A percentile compares a stretch with the other conserved stretches of the same genome.
These are phyloP conservation scores for Ensete ventricosum DNA, from an alignment of 176 grass and related monocot species.

Conservation along the genomic window DNA sequence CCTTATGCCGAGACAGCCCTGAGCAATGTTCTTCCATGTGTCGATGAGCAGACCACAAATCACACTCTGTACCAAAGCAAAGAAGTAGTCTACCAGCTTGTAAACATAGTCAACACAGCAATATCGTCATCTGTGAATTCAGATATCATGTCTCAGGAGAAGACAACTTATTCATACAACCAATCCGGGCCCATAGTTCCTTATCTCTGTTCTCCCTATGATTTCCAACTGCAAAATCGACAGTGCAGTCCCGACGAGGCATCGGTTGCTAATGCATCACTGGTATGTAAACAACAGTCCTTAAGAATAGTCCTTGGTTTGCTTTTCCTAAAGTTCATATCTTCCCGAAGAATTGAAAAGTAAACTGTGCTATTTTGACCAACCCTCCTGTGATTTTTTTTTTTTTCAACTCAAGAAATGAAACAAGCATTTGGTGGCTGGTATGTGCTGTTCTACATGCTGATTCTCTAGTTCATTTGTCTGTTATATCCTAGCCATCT, in stretches of 20 bases:
- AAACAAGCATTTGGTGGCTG: no score
- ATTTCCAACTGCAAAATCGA: slow-evolving; percentile 39
- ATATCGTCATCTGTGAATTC: slow-evolving; percentile 58
- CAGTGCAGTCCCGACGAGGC: slow-evolving; percentile 59
- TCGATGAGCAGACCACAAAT: slow-evolving; percentile 74
- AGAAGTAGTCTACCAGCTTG: slow-evolving; percentile 57
- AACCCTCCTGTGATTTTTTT: no score
- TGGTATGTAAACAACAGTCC: slow-evolving; percentile 30
- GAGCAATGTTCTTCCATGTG: slow-evolving; percentile 82
- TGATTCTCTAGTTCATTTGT: not conserved
- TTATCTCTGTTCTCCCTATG: slow-evolving; percentile 79
- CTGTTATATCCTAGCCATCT: not conserved
- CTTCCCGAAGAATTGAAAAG: no score
- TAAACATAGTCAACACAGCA: slow-evolving; percentile 60
- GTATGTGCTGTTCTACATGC: not conserved
- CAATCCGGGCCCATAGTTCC: slow-evolving; percentile 45
- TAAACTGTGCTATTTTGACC: no score
- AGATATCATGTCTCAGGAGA: slow-evolving; percentile 20
- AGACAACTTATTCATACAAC: slow-evolving; percentile 27
- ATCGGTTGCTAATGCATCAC: slow-evolving; percentile 54
- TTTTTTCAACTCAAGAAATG: no score
- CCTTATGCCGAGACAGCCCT: slow-evolving; percentile 82
- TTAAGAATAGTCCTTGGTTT: no score
- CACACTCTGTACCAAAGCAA: slow-evolving; percentile 86
- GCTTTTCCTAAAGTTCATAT: no score